Percentiles rank a stretch among this genome's conserved stretches.
Conservation (phyloP, 176 grass and related monocot species). For the Typha latifolia region DNA sequence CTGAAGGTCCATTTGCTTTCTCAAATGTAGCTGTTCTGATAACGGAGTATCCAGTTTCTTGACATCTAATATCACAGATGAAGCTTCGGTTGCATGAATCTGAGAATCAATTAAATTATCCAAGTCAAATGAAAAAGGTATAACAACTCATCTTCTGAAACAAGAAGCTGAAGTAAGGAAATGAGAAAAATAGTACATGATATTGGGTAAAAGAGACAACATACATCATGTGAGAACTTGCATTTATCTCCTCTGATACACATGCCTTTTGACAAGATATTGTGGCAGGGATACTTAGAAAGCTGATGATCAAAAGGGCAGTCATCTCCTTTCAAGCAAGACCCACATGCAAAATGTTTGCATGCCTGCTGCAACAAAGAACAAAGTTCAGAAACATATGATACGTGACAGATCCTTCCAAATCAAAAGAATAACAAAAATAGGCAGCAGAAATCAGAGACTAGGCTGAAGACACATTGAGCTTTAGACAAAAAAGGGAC, state of each 20-base stretch:
- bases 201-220: neutral
- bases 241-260: conserved; percentile 78
- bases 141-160: neutral
- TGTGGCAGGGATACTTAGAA: conserved; percentile 81
- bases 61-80: conserved; percentile 22
- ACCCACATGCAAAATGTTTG: conserved; percentile 65
- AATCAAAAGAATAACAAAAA: conserved; percentile 8
- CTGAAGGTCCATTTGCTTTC: conserved; percentile 32
- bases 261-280: conserved; percentile 57
- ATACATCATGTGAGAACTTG: conserved; percentile 93
- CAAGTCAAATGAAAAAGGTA: neutral
- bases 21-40: conserved; percentile 29
- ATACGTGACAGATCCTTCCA: neutral
- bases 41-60: conserved; percentile 30
- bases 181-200: neutral
- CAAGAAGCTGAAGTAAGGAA: neutral
- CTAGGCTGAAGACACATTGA: conserved; percentile 2
- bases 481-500: neutral
- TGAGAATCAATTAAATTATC: conserved; percentile 20
- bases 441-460: neutral
- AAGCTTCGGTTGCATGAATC: conserved; percentile 38
- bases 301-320: conserved; percentile 92
- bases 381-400: conserved; percentile 29
- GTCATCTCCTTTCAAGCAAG: conserved; percentile 89
- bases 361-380: conserved; percentile 45